Conservation (phyloP, 208 protist species). For the Endotrypanum monterogeii region DNA sequence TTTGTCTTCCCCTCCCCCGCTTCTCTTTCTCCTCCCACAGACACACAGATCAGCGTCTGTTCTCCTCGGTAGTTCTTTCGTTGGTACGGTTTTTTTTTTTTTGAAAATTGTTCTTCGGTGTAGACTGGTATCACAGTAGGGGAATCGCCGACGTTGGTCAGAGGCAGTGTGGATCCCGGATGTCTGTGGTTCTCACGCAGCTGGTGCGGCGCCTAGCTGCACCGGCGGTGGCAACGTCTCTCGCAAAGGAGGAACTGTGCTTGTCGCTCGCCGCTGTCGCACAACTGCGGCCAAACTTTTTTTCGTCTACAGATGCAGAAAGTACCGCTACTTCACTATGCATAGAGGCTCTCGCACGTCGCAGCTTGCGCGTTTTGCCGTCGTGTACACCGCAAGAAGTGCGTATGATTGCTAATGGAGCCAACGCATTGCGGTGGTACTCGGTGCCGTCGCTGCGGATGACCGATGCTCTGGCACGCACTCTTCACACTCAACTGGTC, state of each 20-base stretch:
- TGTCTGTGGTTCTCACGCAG: slow-evolving; percentile 13
- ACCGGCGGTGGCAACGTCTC: slow-evolving; percentile 16
- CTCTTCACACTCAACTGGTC: slow-evolving; percentile 25
- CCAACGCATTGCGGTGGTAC: slow-evolving; percentile 36
- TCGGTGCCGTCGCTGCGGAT: slow-evolving; percentile 16
- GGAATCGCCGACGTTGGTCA: not conserved
- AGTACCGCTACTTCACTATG: not conserved
- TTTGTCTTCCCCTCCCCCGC: not conserved
- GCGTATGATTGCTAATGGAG: slow-evolving; percentile 62
- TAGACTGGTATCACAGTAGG: not conserved
- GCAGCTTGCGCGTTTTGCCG: slow-evolving; percentile 38
- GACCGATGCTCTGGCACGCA: slow-evolving; percentile 41
- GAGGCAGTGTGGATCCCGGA: not conserved
- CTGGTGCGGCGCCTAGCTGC: slow-evolving; percentile 32
- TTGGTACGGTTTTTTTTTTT: no score
- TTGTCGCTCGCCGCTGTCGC: slow-evolving; percentile 62
- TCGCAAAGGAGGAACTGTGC: slow-evolving; percentile 59
- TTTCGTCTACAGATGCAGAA: not conserved
- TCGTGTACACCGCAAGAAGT: slow-evolving; percentile 60
- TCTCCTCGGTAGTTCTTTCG: no score
- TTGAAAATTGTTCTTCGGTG: not conserved
- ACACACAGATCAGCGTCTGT: not conserved
- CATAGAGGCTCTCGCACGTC: slow-evolving; percentile 16
- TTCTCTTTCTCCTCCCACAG: not conserved
- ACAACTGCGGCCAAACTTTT: slow-evolving; percentile 25